Base-by-base conservation (phyloP, 257 asterid genomes). In the Anisodus acutangulus region DNA sequence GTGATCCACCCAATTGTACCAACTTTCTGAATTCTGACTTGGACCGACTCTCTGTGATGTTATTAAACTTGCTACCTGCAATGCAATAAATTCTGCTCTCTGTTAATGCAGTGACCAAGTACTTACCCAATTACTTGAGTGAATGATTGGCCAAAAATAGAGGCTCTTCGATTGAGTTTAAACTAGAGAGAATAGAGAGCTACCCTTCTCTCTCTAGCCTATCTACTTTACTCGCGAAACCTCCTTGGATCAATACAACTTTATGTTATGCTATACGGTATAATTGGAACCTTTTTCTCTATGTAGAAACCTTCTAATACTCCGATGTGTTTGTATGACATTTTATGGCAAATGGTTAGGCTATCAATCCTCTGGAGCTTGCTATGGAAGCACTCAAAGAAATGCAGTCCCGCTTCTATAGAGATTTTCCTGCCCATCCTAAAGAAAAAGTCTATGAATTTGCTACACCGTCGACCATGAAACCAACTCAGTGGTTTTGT, bases 391-490 rank as follows among this genome's bases (percentile, higher is more conserved):
- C 98, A 45, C 89, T 93, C 31, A 94, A 94, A 91, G 97, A 83
- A 82, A 96, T 96, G 53, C 99, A 96, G 78, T 74, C 59, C 81
- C 92, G 92, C 67, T 96, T 96, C 89, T 93, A 94, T 87, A 85
- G 76, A 84, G 98, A 96, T 87, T 96, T 96, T 85, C 98, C 99
- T 16, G 94, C 98, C 54, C 98, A 96, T 90, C 93, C 92, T 74
- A 87, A 87, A 49, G 99, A 96, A 87, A 16, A 91, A 85, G 90
- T 91, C 67, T 94, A 96, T 85, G 97, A 93, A 80, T 96, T 92
- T 88, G 99, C 98, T 51, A 93, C 99, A 76, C 99, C 99, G 68
- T 96, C 99, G 3, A 96, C 99, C 87, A 93, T 96, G 97, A 96
- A 96, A 89, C 99, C 99, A 79, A 96, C 99, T 80, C 98, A 94